These are phyloP conservation scores for Echium plantagineum DNA, from an alignment of 257 asterid genomes.

Conservation along the genomic window DNA sequence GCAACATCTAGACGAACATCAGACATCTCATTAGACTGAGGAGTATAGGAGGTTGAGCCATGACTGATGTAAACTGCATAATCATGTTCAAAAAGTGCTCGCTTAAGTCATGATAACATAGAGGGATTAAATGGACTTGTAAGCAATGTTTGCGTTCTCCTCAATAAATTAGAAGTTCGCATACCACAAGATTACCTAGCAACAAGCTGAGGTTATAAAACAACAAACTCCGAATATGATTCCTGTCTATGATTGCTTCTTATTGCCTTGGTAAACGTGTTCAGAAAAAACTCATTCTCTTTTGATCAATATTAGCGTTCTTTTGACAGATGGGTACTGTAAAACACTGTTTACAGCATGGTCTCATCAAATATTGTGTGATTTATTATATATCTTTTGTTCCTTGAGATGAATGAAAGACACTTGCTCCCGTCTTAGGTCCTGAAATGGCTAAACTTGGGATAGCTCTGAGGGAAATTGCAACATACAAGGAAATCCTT, in stretches of 20 bases:
- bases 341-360: too few species aligned
- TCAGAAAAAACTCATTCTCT: neutral
- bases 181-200: neutral
- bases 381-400: too few species aligned
- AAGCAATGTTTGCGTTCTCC: too few species aligned
- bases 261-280: neutral
- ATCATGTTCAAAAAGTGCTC: too few species aligned
- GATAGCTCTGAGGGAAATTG: constrained; percentile 80
- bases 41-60: too few species aligned
- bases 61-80: too few species aligned
- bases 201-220: neutral
- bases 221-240: neutral
- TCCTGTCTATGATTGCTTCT: neutral
- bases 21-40: neutral
- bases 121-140: too few species aligned
- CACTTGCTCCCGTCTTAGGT: constrained; percentile 32
- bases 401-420: neutral
- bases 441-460: constrained; percentile 89
- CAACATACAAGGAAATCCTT: constrained; percentile 88
- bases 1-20: neutral
- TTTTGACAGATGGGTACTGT: too few species aligned
- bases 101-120: too few species aligned
- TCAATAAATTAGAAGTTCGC: too few species aligned
- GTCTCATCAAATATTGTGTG: neutral
- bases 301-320: too few species aligned